phyloP scores from a whole-genome alignment of 2,329 filamentous ascomycete genomes.

The Aureobasidium sp. region DNA sequence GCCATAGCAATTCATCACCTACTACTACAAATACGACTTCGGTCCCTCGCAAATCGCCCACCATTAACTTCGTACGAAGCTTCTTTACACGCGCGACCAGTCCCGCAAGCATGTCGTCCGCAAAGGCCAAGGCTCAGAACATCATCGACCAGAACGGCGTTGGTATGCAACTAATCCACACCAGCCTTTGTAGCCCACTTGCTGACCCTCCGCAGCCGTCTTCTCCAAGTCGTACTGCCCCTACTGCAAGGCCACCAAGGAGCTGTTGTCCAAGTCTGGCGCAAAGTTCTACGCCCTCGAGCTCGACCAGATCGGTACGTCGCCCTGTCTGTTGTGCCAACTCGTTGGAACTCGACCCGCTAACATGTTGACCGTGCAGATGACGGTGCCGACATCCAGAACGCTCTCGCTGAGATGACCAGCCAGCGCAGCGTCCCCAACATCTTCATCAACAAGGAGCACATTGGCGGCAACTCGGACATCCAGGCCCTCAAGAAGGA shows the following conservation, averaged over 20 bases:
- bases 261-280: slow-evolving; percentile 57
- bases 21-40: background rate
- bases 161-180: slow-evolving; percentile 43
- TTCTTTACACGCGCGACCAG: slow-evolving; percentile 56
- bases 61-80: slow-evolving; percentile 60
- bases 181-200: background rate
- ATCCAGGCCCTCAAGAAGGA: slow-evolving; percentile 46
- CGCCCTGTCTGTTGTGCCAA: background rate
- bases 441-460: slow-evolving; percentile 82
- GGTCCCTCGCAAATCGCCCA: slow-evolving; percentile 27
- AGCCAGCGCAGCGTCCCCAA: slow-evolving; percentile 88
- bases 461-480: slow-evolving; percentile 95
- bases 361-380: slow-evolving; percentile 39
- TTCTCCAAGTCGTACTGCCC: slow-evolving; percentile 98
- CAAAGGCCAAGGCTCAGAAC: slow-evolving; percentile 71
- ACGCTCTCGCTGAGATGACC: slow-evolving; percentile 70
- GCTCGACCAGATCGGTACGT: slow-evolving; percentile 75
- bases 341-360: background rate
- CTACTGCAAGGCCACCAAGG: slow-evolving; percentile 77
- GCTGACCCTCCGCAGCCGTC: slow-evolving; percentile 51
- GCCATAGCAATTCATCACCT: background rate
- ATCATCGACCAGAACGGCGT: slow-evolving; percentile 88
- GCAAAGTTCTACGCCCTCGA: slow-evolving; percentile 71
- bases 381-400: slow-evolving; percentile 76
- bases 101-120: slow-evolving; percentile 68